phyloP scores from a whole-genome alignment of 2,329 filamentous ascomycete species.

The Cladosporium austrohemisphaericum region DNA sequence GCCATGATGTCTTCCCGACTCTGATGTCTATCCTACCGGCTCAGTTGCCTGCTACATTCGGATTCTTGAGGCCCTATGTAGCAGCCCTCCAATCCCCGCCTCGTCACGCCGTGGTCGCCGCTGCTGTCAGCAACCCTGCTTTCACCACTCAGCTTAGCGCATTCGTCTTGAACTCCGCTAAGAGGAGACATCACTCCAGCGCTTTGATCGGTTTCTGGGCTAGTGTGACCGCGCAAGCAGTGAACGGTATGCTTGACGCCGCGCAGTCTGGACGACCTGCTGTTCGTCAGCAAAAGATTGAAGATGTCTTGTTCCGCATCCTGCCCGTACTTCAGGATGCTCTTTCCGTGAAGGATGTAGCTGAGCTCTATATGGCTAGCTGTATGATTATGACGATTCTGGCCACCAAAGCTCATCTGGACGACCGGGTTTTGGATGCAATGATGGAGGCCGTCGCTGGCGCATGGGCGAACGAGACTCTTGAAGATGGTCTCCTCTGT shows the following conservation, averaged over 20 bases:
- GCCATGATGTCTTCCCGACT: slow-evolving; percentile 77
- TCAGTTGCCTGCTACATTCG: slow-evolving; percentile 70
- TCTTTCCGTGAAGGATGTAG: slow-evolving; percentile 68
- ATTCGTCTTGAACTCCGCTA: slow-evolving; percentile 72
- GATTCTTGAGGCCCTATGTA: slow-evolving; percentile 83
- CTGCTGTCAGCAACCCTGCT: slow-evolving; percentile 70
- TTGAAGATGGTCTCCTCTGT: slow-evolving; percentile 71
- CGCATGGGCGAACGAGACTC: slow-evolving; percentile 71
- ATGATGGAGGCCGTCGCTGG: slow-evolving; percentile 84
- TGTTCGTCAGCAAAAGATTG: slow-evolving; percentile 75
- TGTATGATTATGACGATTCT: slow-evolving; percentile 90
- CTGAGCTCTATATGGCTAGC: slow-evolving; percentile 77
- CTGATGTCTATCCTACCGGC: slow-evolving; percentile 80
- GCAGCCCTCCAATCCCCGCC: slow-evolving; percentile 72
- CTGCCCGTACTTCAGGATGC: slow-evolving; percentile 71
- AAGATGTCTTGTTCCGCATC: slow-evolving; percentile 67
- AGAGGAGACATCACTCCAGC: slow-evolving; percentile 68
- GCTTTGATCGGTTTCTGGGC: slow-evolving; percentile 87
- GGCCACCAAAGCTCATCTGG: slow-evolving; percentile 74
- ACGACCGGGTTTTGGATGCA: slow-evolving; percentile 74
- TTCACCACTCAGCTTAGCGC: slow-evolving; percentile 75
- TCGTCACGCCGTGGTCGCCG: slow-evolving; percentile 76
- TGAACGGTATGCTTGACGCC: slow-evolving; percentile 76
- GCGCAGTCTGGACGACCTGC: slow-evolving; percentile 70
- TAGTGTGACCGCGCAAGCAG: slow-evolving; percentile 77